Evolutionary conservation across 2,329 filamentous ascomycete species (phyloP), one percentile per base, ranked within the genome.

Genomic region (Blumeria hordei): DNA sequence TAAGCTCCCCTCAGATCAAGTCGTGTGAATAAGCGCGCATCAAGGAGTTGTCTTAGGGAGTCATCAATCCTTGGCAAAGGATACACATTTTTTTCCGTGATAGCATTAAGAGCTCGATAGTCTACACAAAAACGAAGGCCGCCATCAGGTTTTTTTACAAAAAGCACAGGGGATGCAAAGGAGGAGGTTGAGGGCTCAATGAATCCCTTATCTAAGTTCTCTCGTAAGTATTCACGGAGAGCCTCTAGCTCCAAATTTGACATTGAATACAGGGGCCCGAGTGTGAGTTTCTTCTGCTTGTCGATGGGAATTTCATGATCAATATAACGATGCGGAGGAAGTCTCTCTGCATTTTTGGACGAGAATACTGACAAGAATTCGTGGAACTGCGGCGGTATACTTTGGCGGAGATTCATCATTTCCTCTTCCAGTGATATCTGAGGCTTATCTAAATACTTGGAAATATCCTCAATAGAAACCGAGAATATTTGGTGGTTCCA

Each of bases 191-290:
- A 47, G 9, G 37, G 36, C 14, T 45, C 6, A 11, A 49, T 54
- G 21, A 56, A 56, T 54, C 55, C 55, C 28, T 56, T 54, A 1
- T 36, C 9, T 3, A 56, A 35, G 36, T 49, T 56, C n/a, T 56
- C 55, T 11, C 35, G 41, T 11, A 56, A 37, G 34, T 47, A 57
- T 52, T 57, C 16, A 6, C 32, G 1, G 6, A 57, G 33, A 6
- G 28, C 35, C 35, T 34, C 7, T 6, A 57, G 45, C 18, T 54
- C 53, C 6, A 21, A 14, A n/a, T 50, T 16, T 33, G 21, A 50
- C 21, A 34, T 50, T 11, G 47, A 50, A 14, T 34, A 50, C 16
- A 50, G 21, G 6, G 21, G 47, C 2, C 47, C 47, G 1, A 50
- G 47, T 6, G 44, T 41, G 14, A 21, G 21, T 36, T 52, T 52